Base-by-base conservation (phyloP, 768 basidiomycete genomes). In the Mycena capillaripes region DNA sequence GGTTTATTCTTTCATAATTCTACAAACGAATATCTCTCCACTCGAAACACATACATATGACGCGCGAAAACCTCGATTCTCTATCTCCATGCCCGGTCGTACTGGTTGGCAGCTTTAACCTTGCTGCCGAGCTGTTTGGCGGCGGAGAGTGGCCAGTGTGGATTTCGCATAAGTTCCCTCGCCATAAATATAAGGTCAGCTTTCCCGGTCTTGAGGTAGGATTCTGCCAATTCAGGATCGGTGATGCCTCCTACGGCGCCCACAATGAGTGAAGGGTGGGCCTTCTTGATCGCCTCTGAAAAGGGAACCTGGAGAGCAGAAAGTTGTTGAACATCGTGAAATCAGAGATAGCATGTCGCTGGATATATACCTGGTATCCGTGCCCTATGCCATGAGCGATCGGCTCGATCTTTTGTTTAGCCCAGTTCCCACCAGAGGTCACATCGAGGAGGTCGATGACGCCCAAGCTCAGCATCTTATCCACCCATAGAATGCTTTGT, bases 211-310 rank as follows among this genome's bases (percentile, higher is more conserved):
- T 89, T 84, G n/a, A 95, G 79, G 78, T 91, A 89, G 9, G 87
- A 83, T 77, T 95, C 90, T 1, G 84, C 83, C 56, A 82, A 70
- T 25, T 83, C 69, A 3, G 92, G 87, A 12, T 89, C 85, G 0
- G 90, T 92, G 77, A 97, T 93, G 60, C 93, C 79, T 0, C 95
- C 95, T 23, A 96, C 95, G 5, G 92, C 79, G 12, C 91, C 89
- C 60, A 94, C 80, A 21, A 83, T 69, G 27, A 92, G 78, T 25
- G 86, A 82, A 1, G 91, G 91, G 62, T 91, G 79, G 0, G 88
- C 88, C 59, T 87, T 87, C 80, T 93, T 92, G 67, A 93, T 81
- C 23, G 86, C 87, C 65, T 88, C 90, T 1, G 94, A 90, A 76
- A 93, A 94, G 4, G 88, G 91, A 1, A 93, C 90, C 89, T 93